Conservation (phyloP, 2,329 filamentous ascomycete species). For the Fusarium torreyae region DNA sequence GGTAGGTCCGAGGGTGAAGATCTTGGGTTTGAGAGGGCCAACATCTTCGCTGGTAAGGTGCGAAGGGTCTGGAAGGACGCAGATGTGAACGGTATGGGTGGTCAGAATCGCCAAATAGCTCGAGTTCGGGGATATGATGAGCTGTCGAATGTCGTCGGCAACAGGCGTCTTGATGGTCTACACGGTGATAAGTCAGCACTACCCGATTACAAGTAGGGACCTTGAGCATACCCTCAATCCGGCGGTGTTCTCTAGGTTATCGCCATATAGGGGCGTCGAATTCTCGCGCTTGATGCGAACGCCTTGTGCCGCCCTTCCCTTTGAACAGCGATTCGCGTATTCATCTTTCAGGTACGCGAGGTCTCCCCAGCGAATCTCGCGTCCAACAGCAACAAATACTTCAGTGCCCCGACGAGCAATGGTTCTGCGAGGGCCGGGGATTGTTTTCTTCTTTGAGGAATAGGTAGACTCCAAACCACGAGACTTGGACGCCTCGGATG, state of each 20-base stretch:
- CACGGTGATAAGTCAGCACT: conserved; percentile 19
- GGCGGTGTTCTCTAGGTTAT: conserved; percentile 49
- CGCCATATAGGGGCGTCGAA: conserved; percentile 57
- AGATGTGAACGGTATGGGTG: conserved; percentile 88
- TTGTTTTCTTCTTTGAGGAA: conserved; percentile 60
- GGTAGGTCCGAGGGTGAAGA: conserved; percentile 92
- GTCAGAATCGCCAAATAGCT: conserved; percentile 90
- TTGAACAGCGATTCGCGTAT: conserved; percentile 53
- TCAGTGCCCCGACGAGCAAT: conserved; percentile 89
- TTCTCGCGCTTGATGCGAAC: conserved; percentile 66
- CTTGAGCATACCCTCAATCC: conserved; percentile 54
- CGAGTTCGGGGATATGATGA: conserved; percentile 85
- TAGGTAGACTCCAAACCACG: conserved; percentile 59
- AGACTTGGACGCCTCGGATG: conserved; percentile 57
- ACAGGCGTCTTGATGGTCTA: conserved; percentile 84
- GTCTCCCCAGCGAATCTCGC: conserved; percentile 93
- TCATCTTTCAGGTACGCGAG: conserved; percentile 82
- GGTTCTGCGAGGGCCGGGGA: conserved; percentile 70
- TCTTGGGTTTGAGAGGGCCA: conserved; percentile 82
- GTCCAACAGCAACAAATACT: conserved; percentile 89
- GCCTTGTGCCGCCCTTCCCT: conserved; percentile 52
- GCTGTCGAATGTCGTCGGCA: conserved; percentile 86
- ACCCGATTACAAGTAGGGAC: neutral
- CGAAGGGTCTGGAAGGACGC: conserved; percentile 84
- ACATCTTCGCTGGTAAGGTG: conserved; percentile 80